Conservation (phyloP, 768 basidiomycete genomes). For the Suillus occidentalis region DNA sequence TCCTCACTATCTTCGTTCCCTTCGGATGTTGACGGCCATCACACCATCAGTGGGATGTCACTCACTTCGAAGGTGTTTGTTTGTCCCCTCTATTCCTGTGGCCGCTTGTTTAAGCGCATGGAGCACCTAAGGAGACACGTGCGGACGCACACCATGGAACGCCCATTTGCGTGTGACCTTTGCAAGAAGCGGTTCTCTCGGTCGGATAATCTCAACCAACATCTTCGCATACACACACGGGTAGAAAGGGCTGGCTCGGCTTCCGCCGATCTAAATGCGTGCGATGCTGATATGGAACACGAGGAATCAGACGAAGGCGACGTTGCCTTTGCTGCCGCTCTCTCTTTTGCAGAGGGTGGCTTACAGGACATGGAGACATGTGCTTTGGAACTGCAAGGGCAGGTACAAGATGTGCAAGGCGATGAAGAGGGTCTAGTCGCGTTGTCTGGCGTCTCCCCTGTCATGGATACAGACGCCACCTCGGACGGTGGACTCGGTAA, state of each 20-base stretch:
- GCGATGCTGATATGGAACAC: conserved; percentile 33
- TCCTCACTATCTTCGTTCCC: conserved; percentile 20
- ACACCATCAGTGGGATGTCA: conserved; percentile 23
- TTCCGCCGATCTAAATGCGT: conserved; percentile 27
- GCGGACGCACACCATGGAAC: conserved; percentile 87
- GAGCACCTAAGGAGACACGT: conserved; percentile 89
- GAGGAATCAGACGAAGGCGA: conserved; percentile 37
- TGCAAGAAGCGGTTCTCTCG: conserved; percentile 86
- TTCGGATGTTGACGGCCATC: conserved; percentile 14
- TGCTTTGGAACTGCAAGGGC: conserved; percentile 59
- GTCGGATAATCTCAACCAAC: conserved; percentile 87
- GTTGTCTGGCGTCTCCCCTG: conserved; percentile 20
- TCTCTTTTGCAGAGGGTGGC: conserved; percentile 26
- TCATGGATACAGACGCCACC: conserved; percentile 15
- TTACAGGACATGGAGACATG: conserved; percentile 54
- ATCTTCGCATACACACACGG: conserved; percentile 71
- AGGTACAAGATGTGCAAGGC: conserved; percentile 54
- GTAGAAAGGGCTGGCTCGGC: conserved; percentile 30
- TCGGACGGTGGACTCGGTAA: conserved; percentile 24
- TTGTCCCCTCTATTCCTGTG: conserved; percentile 84
- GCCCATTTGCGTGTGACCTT: conserved; percentile 71
- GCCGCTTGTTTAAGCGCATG: conserved; percentile 85
- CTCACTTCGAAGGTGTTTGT: conserved; percentile 65
- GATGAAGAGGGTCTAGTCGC: conserved; percentile 59
- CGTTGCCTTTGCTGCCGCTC: conserved; percentile 20